phyloP scores from a whole-genome alignment of 257 asterid genomes.

The Cinchona pubescens region DNA sequence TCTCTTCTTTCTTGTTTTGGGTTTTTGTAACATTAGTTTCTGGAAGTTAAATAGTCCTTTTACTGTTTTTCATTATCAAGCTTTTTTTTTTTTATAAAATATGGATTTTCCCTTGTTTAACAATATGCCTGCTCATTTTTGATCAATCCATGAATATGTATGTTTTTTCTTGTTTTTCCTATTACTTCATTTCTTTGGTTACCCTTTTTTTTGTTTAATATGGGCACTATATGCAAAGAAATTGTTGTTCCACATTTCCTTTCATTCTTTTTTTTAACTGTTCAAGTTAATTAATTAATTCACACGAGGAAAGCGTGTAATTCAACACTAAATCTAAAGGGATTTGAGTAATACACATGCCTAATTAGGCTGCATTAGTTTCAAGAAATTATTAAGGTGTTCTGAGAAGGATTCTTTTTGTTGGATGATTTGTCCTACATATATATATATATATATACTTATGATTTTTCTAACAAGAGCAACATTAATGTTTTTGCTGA shows the following conservation, averaged over 20 bases:
- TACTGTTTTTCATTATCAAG: constrained; percentile 9
- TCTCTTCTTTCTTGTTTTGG: constrained; percentile 7
- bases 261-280: neutral
- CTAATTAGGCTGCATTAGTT: constrained; percentile 7
- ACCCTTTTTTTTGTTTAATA: neutral
- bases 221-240: neutral
- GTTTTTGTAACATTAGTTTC: constrained; percentile 21
- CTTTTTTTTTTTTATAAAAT: constrained; percentile 17
- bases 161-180: neutral
- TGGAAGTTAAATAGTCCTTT: constrained; percentile 18
- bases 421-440: constrained; percentile 17
- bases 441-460: neutral
- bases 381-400: constrained; percentile 5
- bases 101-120: constrained; percentile 14
- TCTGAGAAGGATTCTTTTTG: constrained; percentile 17
- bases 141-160: neutral
- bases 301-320: neutral
- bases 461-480: constrained; percentile 11
- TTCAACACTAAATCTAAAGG: neutral
- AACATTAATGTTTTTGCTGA: constrained; percentile 33
- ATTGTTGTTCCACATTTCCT: neutral
- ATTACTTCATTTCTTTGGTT: neutral
- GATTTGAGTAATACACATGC: neutral
- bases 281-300: constrained; percentile 10
- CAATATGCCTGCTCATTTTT: neutral